Evolutionary conservation across 2,329 filamentous ascomycete genomes (phyloP).

Genomic region (Xylariaceae sp.): DNA sequence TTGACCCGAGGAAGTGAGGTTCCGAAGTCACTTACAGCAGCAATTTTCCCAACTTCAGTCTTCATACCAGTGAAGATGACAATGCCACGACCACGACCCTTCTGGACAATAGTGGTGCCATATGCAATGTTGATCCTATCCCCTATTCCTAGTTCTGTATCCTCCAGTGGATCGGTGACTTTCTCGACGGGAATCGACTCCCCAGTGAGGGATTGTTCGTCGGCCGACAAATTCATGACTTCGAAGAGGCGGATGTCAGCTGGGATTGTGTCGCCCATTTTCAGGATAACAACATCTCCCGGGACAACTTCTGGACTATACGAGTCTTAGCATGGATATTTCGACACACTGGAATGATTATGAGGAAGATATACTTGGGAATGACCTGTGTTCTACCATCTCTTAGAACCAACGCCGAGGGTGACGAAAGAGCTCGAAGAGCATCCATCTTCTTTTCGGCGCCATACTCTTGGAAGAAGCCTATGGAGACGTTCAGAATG

Average conservation of each 20-base stretch:
- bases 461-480: conserved; percentile 59
- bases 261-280: conserved; percentile 69
- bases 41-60: conserved; percentile 67
- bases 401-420: conserved; percentile 57
- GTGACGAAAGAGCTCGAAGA: conserved; percentile 55
- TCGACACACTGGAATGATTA: conserved; percentile 9
- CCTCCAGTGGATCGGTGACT: conserved; percentile 49
- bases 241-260: conserved; percentile 67
- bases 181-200: conserved; percentile 70
- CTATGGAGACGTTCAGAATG: conserved; percentile 62
- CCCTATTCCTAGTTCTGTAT: conserved; percentile 57
- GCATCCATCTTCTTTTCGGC: conserved; percentile 65
- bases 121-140: conserved; percentile 72
- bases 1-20: not conserved
- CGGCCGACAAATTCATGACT: conserved; percentile 72
- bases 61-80: conserved; percentile 67
- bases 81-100: conserved; percentile 67
- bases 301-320: conserved; percentile 59
- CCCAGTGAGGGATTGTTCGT: conserved; percentile 72
- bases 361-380: conserved; percentile 45
- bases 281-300: conserved; percentile 64
- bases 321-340: conserved; percentile 14
- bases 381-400: conserved; percentile 54
- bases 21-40: conserved; percentile 35
- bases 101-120: conserved; percentile 66